These are phyloP conservation scores for Teunomyces gatunensis DNA, from an alignment of 805 yeast species.

Conservation along the genomic window DNA sequence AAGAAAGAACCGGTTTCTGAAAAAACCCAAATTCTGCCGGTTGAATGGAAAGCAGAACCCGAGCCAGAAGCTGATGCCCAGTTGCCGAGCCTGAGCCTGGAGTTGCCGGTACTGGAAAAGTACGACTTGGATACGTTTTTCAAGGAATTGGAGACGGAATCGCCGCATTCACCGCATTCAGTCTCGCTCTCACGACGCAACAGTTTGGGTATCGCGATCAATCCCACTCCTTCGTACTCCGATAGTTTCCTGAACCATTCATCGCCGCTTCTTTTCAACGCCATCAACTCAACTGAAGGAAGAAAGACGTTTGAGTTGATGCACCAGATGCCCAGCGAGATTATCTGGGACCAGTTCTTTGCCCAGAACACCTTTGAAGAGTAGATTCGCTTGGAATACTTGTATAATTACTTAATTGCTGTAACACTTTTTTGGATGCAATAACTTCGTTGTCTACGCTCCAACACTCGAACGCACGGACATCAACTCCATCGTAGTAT, in stretches of 20 bases:
- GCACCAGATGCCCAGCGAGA: constrained; percentile 60
- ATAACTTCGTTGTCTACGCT: background rate
- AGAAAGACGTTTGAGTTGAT: constrained; percentile 58
- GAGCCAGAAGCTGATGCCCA: too few species aligned
- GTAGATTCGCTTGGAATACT: too few species aligned
- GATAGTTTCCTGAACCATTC: constrained; percentile 4
- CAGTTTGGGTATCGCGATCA: constrained; percentile 12
- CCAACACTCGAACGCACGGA: constrained; percentile 23
- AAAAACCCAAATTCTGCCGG: background rate
- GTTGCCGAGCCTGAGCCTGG: background rate
- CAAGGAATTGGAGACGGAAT: constrained; percentile 40
- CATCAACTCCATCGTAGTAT: constrained; percentile 25
- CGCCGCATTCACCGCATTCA: constrained; percentile 3
- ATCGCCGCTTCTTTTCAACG: constrained; percentile 15
- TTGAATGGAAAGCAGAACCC: background rate
- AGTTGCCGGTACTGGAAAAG: background rate
- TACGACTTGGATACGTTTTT: constrained; percentile 45
- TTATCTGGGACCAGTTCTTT: constrained; percentile 69
- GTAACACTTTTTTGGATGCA: constrained; percentile 10
- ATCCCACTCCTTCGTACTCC: constrained; percentile 4
- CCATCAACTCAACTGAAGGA: constrained; percentile 42
- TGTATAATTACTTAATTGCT: constrained; percentile 6
- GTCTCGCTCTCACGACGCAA: constrained; percentile 7
- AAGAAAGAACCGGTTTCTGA: background rate
- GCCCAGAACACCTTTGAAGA: constrained; percentile 15